Evolutionary conservation across 2,329 filamentous ascomycete species (phyloP), one percentile per base, ranked within the genome.

Genomic region (Phyllosticta citribraziliensis): DNA sequence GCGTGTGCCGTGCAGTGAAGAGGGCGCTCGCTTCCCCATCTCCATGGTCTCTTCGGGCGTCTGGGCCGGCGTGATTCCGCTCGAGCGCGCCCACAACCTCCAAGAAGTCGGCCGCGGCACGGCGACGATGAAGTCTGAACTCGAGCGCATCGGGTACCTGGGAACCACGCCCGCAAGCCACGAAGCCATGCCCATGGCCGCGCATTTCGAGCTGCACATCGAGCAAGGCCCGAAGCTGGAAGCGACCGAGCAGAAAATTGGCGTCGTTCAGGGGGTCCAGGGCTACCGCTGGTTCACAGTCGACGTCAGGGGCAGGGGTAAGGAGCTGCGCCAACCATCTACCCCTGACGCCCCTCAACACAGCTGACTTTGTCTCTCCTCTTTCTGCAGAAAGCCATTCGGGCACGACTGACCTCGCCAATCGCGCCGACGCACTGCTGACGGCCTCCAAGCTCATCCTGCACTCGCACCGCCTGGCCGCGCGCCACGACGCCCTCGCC

Each of bases 151-250:
- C 57, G 85, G 85, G 0, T 91, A 89, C 65, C 74, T 90, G 0
- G 89, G 88, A 14, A 66, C 73, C 0, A 73, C 79, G 0, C 79
- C 81, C 9, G 82, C 82, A 22, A 84, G 78, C 58, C 79, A 87
- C 70, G 76, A 80, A 64, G 76, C 79, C 33, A 83, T 80, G 17
- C 87, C 87, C 0, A 84, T 91, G 74, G 87, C 83, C 0, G 88
- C 88, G 0, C 88, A 93, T 71, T 92, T 93, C 67, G 89, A 93
- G 72, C 79, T 94, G 10, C 89, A 94, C 69, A 93, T 93, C 58
- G 90, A 95, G 70, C 91, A 95, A 70, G 89, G 89, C 0, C 88
- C 89, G 0, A 83, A 90, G 35, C 79, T 95, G 0, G 85, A 92
- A 67, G 79, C 79, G 17, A 78, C 81, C 27, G 75, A 79, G 25